Base-by-base conservation (phyloP, 805 yeast species). In the Candida anglica region DNA sequence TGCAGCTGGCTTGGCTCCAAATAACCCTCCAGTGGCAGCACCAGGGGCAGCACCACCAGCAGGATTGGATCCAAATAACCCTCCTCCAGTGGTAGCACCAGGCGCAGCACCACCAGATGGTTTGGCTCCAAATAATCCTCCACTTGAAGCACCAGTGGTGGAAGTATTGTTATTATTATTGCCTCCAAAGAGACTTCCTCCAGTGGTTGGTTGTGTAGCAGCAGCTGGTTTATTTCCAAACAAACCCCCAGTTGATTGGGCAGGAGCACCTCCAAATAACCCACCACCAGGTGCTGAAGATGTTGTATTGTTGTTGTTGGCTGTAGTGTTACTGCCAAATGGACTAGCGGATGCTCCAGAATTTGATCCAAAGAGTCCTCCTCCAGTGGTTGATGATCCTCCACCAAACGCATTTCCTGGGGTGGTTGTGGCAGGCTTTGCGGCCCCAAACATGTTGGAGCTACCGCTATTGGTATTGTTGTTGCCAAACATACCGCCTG, bases 211-310 rank as follows among this genome's bases (percentile, higher is more conserved):
- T n/a, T n/a, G n/a, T 17, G 14, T 24, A 6, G 14, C 17, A 27
- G 21, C 21, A n/a, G n/a, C n/a, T n/a, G n/a, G n/a, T n/a, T n/a
- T n/a, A n/a, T n/a, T n/a, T n/a, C n/a, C n/a, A n/a, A n/a, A n/a
- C n/a, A n/a, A n/a, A n/a, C n/a, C n/a, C n/a, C n/a, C n/a, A n/a
- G n/a, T n/a, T n/a, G n/a, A n/a, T n/a, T n/a, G n/a, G n/a, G n/a
- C n/a, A n/a, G n/a, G n/a, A n/a, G 18, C 31, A 19, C 0, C n/a
- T n/a, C 56, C 56, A 41, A 54, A 54, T 8, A 52, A 33, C 1
- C 55, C 52, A 18, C 46, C 47, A 28, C 43, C 30, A 7, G 38
- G n/a, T n/a, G n/a, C n/a, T n/a, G n/a, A n/a, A n/a, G n/a, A n/a
- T n/a, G n/a, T n/a, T n/a, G n/a, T 22, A 25, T 37, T 21, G 17